Conservation (phyloP, 345 rosid species). For the Gynandropsis gynandra region DNA sequence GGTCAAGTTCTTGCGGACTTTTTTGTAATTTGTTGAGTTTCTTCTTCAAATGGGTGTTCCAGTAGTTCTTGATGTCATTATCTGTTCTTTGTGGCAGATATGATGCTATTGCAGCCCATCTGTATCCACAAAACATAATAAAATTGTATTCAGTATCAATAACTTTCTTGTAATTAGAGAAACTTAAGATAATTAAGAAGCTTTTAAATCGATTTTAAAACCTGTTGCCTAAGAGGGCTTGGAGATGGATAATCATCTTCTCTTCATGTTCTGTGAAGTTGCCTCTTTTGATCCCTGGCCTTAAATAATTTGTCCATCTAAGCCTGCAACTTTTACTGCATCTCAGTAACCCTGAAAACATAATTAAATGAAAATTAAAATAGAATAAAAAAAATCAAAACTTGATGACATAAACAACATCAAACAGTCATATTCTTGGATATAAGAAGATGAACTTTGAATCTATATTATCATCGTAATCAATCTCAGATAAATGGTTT, state of each 20-base stretch:
- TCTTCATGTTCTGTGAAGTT: conserved; percentile 74
- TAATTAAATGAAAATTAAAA: no score
- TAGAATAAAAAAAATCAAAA: conserved; percentile 4
- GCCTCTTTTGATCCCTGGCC: conserved; percentile 81
- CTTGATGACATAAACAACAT: background rate
- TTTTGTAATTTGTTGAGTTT: conserved; percentile 46
- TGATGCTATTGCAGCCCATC: conserved; percentile 95
- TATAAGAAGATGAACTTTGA: no score
- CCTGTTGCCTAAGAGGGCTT: conserved; percentile 88
- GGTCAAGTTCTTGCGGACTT: conserved; percentile 26
- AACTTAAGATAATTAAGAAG: background rate
- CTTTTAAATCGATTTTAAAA: conserved; percentile 6
- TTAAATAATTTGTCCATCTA: conserved; percentile 81
- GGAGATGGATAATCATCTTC: conserved; percentile 76
- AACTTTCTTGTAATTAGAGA: background rate
- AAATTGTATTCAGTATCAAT: no score
- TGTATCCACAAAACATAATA: conserved; percentile 24
- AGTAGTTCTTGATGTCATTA: conserved; percentile 74
- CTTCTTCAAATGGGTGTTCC: conserved; percentile 84
- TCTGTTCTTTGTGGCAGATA: conserved; percentile 80
- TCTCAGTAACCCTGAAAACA: conserved; percentile 57
- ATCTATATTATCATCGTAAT: no score
- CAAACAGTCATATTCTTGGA: no score
- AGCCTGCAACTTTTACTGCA: conserved; percentile 90
- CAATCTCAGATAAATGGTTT: no score